These are phyloP conservation scores for Nothophoma quercina DNA, from an alignment of 2,329 filamentous ascomycete species.

Conservation along the genomic window DNA sequence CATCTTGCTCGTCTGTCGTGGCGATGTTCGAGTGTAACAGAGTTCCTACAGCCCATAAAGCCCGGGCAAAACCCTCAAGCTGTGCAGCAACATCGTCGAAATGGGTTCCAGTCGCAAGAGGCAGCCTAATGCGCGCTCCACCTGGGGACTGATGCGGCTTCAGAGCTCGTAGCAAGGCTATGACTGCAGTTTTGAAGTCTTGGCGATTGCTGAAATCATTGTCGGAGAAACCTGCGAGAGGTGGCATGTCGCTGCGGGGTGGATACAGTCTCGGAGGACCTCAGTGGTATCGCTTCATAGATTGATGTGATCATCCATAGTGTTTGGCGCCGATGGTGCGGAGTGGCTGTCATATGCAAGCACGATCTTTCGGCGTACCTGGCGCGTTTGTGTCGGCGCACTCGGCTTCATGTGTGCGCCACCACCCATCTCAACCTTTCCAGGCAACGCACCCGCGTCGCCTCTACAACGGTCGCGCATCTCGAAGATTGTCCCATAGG, in stretches of 20 bases:
- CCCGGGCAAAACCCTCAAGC: slow-evolving; percentile 45
- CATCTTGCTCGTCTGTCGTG: slow-evolving; percentile 22
- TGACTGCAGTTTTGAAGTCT: slow-evolving; percentile 36
- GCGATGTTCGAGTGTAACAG: slow-evolving; percentile 32
- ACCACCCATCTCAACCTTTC: not conserved
- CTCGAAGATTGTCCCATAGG: not conserved
- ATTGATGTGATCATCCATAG: not conserved
- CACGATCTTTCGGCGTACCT: not conserved
- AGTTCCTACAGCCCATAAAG: slow-evolving; percentile 44
- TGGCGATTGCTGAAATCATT: slow-evolving; percentile 33
- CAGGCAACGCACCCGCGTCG: slow-evolving; percentile 16
- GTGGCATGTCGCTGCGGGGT: slow-evolving; percentile 31
- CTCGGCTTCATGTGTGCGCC: not conserved
- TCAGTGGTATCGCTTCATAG: not conserved
- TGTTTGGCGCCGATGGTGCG: not conserved
- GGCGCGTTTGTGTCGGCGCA: not conserved
- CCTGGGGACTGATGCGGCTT: slow-evolving; percentile 40
- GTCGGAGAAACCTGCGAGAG: slow-evolving; percentile 38
- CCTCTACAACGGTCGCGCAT: slow-evolving; percentile 13
- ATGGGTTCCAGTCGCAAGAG: slow-evolving; percentile 43
- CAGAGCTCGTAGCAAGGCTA: slow-evolving; percentile 34
- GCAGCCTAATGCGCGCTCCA: slow-evolving; percentile 43
- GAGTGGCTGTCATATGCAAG: not conserved
- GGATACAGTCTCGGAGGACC: not conserved
- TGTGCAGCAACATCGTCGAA: slow-evolving; percentile 48